Percentiles rank a stretch among this genome's conserved stretches.
phyloP scores from a whole-genome alignment of 139 green algal species.

The Micractinium conductrix region DNA sequence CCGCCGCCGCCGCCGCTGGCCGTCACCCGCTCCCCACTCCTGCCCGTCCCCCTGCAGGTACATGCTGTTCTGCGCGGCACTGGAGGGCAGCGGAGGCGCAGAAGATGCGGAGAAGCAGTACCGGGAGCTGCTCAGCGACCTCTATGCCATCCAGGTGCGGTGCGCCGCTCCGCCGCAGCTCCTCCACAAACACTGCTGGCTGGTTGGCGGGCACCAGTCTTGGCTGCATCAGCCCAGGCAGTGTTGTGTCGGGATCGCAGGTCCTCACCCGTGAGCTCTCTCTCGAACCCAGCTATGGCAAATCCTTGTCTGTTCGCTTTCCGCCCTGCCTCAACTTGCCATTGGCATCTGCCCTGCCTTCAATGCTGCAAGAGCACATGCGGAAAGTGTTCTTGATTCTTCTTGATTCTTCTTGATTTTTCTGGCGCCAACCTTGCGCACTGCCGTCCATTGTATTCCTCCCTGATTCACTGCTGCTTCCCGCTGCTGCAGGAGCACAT shows the following conservation, averaged over 20 bases:
- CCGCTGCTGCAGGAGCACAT: background rate
- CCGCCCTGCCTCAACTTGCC: too few species aligned
- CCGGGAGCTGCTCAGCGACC: conserved; percentile 33
- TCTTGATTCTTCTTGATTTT: too few species aligned
- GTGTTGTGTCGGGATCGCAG: too few species aligned
- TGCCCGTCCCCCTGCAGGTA: conserved; percentile 3
- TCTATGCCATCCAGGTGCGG: conserved; percentile 42
- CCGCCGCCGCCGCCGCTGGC: background rate
- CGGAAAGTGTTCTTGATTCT: too few species aligned
- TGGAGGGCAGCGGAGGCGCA: background rate
- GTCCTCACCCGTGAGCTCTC: too few species aligned
- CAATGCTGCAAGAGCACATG: too few species aligned
- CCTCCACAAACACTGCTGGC: background rate
- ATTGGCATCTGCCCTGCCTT: too few species aligned
- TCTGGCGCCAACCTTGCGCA: background rate
- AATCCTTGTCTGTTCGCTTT: too few species aligned
- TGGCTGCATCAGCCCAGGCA: background rate
- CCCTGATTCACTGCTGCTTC: background rate
- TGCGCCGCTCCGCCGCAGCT: background rate
- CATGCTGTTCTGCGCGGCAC: conserved; percentile 25
- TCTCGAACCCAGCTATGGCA: too few species aligned
- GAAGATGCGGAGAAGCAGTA: conserved; percentile 13
- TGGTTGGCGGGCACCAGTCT: background rate
- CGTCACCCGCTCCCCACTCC: background rate
- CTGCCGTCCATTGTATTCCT: background rate